Evolutionary conservation across 495 filamentous ascomycete species (phyloP), one percentile per base, ranked within the genome.

Genomic region (Neurospora sp.): DNA sequence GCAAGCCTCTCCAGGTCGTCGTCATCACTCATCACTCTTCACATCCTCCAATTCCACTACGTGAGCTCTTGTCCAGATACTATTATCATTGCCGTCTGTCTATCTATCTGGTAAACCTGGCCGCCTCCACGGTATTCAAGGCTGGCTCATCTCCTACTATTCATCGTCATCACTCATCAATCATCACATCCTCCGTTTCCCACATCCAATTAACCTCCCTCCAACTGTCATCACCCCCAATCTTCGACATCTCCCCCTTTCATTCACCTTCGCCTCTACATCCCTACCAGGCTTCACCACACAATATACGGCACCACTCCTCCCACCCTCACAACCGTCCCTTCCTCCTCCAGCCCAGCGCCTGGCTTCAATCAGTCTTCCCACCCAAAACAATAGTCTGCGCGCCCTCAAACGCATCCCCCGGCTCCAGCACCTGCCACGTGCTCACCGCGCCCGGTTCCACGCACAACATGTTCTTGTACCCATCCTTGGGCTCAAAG

Each of bases 401-500:
- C 35, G 92, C 93, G 9, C 93, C 96, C 82, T 97, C 94, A 86
- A 94, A 97, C 9, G 90, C 90, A 77, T 97, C 96, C 9, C 93
- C 93, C 10, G 87, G 87, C 80, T 98, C 96, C 72, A 99, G 83
- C 12, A 87, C 90, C 81, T 90, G 89, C 93, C 93, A 98, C 5
- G 84, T 87, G 72, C 86, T 83, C 16, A 99, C 96, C 0, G 90
- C 86, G 3, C 96, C 96, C 8, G 94, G 91, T 83, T 98, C 96
- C 68, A 98, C 89, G 81, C 95, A 98, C 69, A 99, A 83, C 93
- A 98, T 97, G 27, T 93, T 87, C 83, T 92, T 91, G 81, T 90
- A 98, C 31, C 93, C 96, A 72, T 94, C 92, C 76, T 93, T 90
- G 4, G 95, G 95, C 68, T 86, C 89, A 81, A 99, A 97, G 77